Evolutionary conservation across 768 basidiomycete species (phyloP).

Genomic region (Kwoniella sp.): DNA sequence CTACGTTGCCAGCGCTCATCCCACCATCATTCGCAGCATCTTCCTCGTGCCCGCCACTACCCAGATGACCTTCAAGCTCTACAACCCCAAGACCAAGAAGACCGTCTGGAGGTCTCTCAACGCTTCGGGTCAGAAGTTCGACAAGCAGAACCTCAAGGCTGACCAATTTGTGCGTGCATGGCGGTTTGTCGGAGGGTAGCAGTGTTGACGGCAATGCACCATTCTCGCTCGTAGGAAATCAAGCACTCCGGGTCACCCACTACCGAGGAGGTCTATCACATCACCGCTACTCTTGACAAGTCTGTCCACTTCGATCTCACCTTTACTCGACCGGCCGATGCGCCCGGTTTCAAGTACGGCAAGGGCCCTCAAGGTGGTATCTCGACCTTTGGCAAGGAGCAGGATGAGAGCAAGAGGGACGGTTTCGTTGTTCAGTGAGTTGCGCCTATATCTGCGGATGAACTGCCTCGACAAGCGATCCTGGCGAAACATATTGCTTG

Average conservation of each 20-base stretch:
- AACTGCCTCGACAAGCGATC: not conserved
- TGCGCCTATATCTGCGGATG: not conserved
- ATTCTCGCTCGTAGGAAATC: constrained; percentile 37
- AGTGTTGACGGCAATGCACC: not conserved
- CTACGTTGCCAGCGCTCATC: no score
- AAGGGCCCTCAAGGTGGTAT: constrained; percentile 76
- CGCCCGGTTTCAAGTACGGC: constrained; percentile 87
- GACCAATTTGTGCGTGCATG: constrained; percentile 44
- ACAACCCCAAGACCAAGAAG: constrained; percentile 70
- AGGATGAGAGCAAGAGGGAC: constrained; percentile 34
- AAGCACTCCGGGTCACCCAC: constrained; percentile 53
- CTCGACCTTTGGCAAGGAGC: constrained; percentile 48
- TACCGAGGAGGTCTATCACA: constrained; percentile 65
- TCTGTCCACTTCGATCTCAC: constrained; percentile 77
- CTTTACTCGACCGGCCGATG: constrained; percentile 63
- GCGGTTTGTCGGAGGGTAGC: not conserved
- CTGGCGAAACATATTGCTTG: not conserved
- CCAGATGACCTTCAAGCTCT: constrained; percentile 87
- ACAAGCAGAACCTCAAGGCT: constrained; percentile 38
- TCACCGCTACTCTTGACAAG: constrained; percentile 71
- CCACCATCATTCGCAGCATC: constrained; percentile 19
- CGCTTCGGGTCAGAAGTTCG: constrained; percentile 48
- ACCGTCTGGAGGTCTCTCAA: constrained; percentile 81
- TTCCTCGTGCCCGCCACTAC: constrained; percentile 91
- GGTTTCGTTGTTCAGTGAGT: constrained; percentile 67